Evolutionary conservation across 164 flowering plant species (phyloP), one percentile per base, ranked within the genome.

Genomic region (Dillenia turbinata): DNA sequence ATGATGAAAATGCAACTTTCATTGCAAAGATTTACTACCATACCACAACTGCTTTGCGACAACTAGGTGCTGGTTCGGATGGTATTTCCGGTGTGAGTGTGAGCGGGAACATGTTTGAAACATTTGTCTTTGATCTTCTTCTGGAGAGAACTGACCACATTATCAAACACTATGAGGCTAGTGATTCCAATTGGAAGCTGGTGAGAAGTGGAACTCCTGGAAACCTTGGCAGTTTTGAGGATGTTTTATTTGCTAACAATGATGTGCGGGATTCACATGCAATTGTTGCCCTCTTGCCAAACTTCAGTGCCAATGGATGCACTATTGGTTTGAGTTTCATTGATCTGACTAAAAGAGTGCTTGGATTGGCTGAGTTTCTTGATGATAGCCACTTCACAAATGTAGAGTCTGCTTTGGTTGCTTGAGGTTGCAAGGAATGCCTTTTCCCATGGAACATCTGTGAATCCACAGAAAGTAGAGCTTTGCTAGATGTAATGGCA

Each of bases 321-420:
- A 87, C 77, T 26, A 61, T 95, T 55, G 99, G 99, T 57, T 56
- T 95, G 65, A 80, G 86, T 54, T 92, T 75, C 69, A 71, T 92
- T 69, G 94, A 95, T 61, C 65, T 84, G 52, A 82, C 94, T 40
- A 95, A 82, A 72, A 83, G 97, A 72, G 71, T 78, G 16, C 76
- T 92, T 65, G 97, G 99, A 14, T 63, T 95, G 71, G 79, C 90
- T 56, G 99, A 95, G 66, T 91, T 95, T 76, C 81, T 86, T 61
- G 99, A 95, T 77, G 99, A 91, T 75, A 89, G 83, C 71, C 99
- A 88, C 70, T 95, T 89, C 62, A 95, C 97, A 14, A 91, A 86
- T 71, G 69, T 92, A 68, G 99, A 95, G 75, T 86, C 97, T 48
- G 81, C 94, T 66, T 78, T 95, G 67, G 86, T 86, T 66, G 82